Conservation (phyloP, 345 rosid genomes). For the Salix udensis region DNA sequence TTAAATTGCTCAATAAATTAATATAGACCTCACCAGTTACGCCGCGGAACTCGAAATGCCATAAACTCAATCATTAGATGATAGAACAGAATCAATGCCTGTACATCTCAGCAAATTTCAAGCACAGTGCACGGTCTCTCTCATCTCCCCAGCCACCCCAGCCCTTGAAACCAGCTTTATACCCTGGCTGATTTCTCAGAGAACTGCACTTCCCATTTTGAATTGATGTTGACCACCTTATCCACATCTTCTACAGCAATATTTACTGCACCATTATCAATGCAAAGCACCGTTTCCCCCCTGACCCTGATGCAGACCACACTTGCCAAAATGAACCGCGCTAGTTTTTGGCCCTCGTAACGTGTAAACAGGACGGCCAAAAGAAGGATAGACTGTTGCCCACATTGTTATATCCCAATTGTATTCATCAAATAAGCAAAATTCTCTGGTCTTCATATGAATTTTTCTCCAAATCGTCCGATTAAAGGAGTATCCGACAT, state of each 20-base stretch:
- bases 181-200: conserved; percentile 72
- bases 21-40: conserved; percentile 14
- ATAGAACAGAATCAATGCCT: conserved; percentile 2
- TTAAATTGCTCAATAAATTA: conserved; percentile 4
- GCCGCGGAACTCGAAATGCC: conserved; percentile 6
- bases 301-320: conserved; percentile 95
- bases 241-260: conserved; percentile 55
- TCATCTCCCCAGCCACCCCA: conserved; percentile 99
- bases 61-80: conserved; percentile 22
- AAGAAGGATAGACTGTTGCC: conserved; percentile 91
- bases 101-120: conserved; percentile 61
- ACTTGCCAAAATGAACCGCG: conserved; percentile 93
- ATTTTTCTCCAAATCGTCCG: conserved; percentile 81
- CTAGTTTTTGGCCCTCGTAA: conserved; percentile 86
- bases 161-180: conserved; percentile 94
- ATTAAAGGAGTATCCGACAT: conserved; percentile 82
- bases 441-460: conserved; percentile 68
- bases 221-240: conserved; percentile 52
- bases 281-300: conserved; percentile 60
- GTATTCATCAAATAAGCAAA: conserved; percentile 91
- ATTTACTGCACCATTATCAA: conserved; percentile 67
- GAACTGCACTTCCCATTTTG: conserved; percentile 57
- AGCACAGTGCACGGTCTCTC: conserved; percentile 75
- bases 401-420: conserved; percentile 99
- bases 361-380: conserved; percentile 79